Evolutionary conservation across 768 basidiomycete species (phyloP).

Genomic region (Zangia roseola): DNA sequence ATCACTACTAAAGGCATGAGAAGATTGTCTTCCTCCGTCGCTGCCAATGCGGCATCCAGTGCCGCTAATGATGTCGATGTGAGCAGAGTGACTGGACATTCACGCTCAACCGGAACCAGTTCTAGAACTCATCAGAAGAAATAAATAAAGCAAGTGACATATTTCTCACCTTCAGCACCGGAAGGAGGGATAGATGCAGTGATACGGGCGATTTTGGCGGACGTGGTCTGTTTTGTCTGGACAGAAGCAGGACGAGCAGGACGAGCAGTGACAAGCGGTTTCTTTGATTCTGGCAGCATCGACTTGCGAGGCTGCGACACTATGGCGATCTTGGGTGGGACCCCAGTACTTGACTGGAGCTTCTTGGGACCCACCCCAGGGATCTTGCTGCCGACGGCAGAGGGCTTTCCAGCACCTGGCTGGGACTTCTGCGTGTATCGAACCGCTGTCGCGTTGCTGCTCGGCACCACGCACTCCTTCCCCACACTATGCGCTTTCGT

Average conservation of each 20-base stretch:
- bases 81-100: neutral
- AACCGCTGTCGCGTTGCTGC: conserved; percentile 2
- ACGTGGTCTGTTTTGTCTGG: conserved; percentile 5
- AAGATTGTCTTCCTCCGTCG: conserved; percentile 4
- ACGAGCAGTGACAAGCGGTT: neutral
- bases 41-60: conserved; percentile 13
- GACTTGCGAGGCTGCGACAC: conserved; percentile 7
- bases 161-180: conserved; percentile 6
- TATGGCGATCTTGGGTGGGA: conserved; percentile 2
- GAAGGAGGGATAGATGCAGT: too few species aligned
- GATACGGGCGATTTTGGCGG: neutral
- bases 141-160: neutral
- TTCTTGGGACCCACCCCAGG: too few species aligned
- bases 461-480: conserved; percentile 16
- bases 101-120: neutral
- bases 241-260: neutral
- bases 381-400: too few species aligned
- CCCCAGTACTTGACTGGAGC: too few species aligned
- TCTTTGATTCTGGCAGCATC: conserved; percentile 12
- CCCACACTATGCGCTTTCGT: too few species aligned
- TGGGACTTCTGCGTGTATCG: conserved; percentile 1
- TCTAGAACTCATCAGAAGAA: conserved; percentile 3
- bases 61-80: conserved; percentile 10
- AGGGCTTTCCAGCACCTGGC: conserved; percentile 6
- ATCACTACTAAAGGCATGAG: neutral